These are phyloP conservation scores for Trypanosoma cruzi DNA, from an alignment of 208 protist genomes.

Conservation along the genomic window DNA sequence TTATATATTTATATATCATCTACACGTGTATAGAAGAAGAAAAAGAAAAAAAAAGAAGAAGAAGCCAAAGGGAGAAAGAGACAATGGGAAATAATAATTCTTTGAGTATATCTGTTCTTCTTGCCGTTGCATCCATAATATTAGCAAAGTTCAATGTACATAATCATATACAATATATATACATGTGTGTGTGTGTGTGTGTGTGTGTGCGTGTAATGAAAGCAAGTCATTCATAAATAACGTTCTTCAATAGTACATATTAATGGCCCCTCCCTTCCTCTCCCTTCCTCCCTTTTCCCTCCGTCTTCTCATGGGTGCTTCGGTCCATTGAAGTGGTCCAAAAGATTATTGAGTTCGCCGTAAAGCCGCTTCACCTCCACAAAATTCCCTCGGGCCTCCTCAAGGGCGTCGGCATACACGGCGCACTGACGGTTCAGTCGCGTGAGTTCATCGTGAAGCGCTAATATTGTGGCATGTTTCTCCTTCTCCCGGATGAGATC, in stretches of 20 bases:
- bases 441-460: conserved; percentile 61
- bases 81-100: no score
- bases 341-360: conserved; percentile 42
- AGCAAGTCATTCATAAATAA: not conserved
- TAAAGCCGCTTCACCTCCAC: conserved; percentile 80
- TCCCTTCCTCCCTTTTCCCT: not conserved
- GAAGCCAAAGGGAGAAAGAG: no score
- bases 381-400: conserved; percentile 68
- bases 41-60: no score
- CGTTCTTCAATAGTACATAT: not conserved
- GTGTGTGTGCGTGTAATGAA: no score
- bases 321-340: not conserved
- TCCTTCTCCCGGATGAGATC: conserved; percentile 38
- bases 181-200: no score
- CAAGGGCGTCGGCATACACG: conserved; percentile 68
- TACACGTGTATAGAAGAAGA: no score
- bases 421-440: conserved; percentile 54
- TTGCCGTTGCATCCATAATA: no score
- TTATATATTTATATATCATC: no score
- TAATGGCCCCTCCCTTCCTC: not conserved
- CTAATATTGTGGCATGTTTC: conserved; percentile 40
- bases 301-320: not conserved
- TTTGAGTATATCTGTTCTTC: no score
- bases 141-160: no score
- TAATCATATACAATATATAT: no score